Evolutionary conservation across 2,329 filamentous ascomycete species (phyloP).

Genomic region (Ophiostoma piceae): DNA sequence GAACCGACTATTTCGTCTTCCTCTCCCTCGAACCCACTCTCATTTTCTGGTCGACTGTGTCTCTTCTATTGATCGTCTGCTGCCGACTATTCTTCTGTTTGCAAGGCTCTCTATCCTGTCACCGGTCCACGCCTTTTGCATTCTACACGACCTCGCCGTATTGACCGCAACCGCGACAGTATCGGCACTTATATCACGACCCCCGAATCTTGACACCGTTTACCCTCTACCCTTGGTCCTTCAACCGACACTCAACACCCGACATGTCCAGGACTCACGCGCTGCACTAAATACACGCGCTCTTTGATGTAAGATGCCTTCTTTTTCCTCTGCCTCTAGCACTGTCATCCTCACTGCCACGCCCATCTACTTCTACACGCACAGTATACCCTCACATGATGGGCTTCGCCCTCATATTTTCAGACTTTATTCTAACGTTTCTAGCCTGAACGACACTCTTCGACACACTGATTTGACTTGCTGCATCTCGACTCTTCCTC

Average conservation of each 20-base stretch:
- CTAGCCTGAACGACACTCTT: background rate
- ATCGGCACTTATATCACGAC: background rate
- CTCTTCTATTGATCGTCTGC: too few relatives aligned
- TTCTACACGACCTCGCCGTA: background rate
- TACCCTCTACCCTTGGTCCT: background rate
- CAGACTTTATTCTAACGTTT: background rate
- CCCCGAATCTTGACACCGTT: background rate
- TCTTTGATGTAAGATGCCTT: constrained; percentile 5
- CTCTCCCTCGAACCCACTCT: background rate
- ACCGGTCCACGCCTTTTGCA: background rate
- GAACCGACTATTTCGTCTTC: background rate
- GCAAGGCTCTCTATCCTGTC: background rate
- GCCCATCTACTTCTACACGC: background rate
- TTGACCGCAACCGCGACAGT: background rate
- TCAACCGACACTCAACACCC: background rate
- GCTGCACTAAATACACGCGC: constrained; percentile 14
- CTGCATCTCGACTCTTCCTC: background rate
- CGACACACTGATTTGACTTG: background rate
- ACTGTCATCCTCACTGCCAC: background rate
- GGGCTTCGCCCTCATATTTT: background rate
- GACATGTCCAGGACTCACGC: constrained; percentile 20
- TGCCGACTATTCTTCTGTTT: background rate
- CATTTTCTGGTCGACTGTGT: background rate
- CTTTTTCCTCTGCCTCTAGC: background rate
- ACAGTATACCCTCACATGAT: background rate